These are phyloP conservation scores for Stromatinia cepivora DNA, from an alignment of 2,329 filamentous ascomycete species.

Conservation along the genomic window DNA sequence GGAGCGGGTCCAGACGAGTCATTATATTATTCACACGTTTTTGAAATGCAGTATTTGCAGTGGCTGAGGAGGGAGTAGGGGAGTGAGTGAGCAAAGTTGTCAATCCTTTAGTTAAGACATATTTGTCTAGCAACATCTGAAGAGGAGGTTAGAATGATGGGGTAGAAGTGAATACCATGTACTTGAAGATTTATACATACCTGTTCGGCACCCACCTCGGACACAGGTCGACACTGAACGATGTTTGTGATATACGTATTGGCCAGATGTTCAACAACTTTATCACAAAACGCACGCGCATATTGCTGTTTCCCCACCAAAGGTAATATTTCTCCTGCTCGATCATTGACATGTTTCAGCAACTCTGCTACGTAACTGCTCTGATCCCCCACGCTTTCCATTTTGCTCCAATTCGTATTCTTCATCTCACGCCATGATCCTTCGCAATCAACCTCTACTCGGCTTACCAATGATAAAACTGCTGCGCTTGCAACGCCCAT, in stretches of 20 bases:
- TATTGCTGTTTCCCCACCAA: conserved; percentile 89
- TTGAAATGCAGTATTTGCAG: conserved; percentile 60
- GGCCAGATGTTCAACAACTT: conserved; percentile 85
- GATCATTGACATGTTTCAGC: conserved; percentile 68
- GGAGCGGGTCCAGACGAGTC: conserved; percentile 82
- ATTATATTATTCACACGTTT: conserved; percentile 85
- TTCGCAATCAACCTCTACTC: conserved; percentile 80
- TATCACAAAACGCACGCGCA: conserved; percentile 90
- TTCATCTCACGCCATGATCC: conserved; percentile 95
- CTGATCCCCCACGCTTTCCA: conserved; percentile 91
- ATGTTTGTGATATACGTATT: conserved; percentile 79
- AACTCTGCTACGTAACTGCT: conserved; percentile 88
- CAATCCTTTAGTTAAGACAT: conserved; percentile 80
- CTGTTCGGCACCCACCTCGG: conserved; percentile 92
- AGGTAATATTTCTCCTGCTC: conserved; percentile 71
- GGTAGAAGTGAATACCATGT: not conserved
- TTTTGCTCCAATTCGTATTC: conserved; percentile 90
- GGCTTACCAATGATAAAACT: conserved; percentile 79
- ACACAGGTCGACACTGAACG: conserved; percentile 85
- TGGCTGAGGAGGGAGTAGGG: conserved; percentile 32
- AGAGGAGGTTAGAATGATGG: conserved; percentile 33
- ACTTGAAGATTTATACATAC: conserved; percentile 45
- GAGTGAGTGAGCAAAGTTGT: conserved; percentile 66
- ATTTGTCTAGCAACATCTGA: conserved; percentile 93
- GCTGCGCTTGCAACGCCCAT: conserved; percentile 90